phyloP scores from a whole-genome alignment of 495 filamentous ascomycete genomes.

The Penicillium angulare region DNA sequence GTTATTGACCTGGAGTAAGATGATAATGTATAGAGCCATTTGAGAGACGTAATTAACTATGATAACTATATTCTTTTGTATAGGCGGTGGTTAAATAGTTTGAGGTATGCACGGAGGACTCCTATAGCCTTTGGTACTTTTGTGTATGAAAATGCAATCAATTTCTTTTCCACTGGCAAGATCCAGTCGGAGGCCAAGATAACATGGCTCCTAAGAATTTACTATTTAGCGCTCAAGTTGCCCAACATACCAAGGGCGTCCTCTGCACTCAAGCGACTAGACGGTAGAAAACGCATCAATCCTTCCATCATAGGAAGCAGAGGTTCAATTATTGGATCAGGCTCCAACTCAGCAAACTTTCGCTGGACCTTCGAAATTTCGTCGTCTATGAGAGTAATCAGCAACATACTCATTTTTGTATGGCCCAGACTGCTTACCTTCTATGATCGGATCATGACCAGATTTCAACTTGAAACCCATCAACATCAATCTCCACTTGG shows the following conservation, averaged over 20 bases:
- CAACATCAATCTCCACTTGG: conserved; percentile 15
- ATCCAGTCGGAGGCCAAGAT: too few relatives aligned
- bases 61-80: too few relatives aligned
- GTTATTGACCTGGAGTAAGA: conserved; percentile 24
- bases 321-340: conserved; percentile 6
- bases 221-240: conserved; percentile 6
- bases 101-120: too few relatives aligned
- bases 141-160: too few relatives aligned
- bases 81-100: too few relatives aligned
- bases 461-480: too few relatives aligned
- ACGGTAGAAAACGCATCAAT: conserved; percentile 15
- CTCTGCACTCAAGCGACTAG: conserved; percentile 12
- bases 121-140: too few relatives aligned
- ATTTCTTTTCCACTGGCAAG: too few relatives aligned
- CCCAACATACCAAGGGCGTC: conserved; percentile 12
- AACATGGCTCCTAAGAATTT: too few relatives aligned
- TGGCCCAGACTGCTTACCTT: conserved; percentile 9
- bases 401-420: conserved; percentile 4
- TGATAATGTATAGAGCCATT: not conserved
- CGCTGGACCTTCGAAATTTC: conserved; percentile 3
- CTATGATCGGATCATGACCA: conserved; percentile 10
- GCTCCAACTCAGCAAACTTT: conserved; percentile 6
- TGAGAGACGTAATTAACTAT: not conserved
- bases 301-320: conserved; percentile 8
- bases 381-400: conserved; percentile 5